Conservation (phyloP, 768 basidiomycete genomes). For the Pleurotus cornucopiae region DNA sequence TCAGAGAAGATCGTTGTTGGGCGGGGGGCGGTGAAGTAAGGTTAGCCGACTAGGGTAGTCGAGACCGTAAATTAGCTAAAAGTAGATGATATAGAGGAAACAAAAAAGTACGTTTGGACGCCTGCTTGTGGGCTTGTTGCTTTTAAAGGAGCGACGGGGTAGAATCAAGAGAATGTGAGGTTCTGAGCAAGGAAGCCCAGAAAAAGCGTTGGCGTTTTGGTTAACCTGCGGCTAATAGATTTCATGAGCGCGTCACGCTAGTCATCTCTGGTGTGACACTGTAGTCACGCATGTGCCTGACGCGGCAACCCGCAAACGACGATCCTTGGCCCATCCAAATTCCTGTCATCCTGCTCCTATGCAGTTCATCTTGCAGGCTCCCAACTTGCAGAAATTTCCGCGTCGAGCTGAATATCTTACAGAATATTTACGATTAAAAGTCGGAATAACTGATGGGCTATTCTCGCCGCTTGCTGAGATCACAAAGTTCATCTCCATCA, state of each 20-base stretch:
- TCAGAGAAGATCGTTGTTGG: neutral
- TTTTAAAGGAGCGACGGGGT: conserved; percentile 5
- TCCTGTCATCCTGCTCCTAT: neutral
- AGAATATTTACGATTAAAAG: too few relatives aligned
- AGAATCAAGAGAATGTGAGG: conserved; percentile 4
- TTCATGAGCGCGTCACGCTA: conserved; percentile 7
- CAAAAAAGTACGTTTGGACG: conserved; percentile 3
- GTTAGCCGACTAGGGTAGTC: neutral
- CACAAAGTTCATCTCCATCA: too few relatives aligned
- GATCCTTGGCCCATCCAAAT: neutral
- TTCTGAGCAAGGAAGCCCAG: conserved; percentile 5
- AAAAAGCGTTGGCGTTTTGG: conserved; percentile 5
- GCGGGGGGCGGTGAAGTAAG: neutral
- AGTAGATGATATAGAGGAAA: neutral
- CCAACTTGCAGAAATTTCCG: too few relatives aligned
- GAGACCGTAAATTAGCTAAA: neutral
- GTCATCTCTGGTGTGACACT: neutral
- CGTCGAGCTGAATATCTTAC: too few relatives aligned
- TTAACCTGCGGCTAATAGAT: neutral
- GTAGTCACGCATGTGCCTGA: neutral
- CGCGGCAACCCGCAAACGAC: neutral
- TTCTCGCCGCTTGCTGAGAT: too few relatives aligned
- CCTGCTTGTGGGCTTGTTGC: neutral
- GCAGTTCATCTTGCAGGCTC: too few relatives aligned
- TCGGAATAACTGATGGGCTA: too few relatives aligned